phyloP scores from a whole-genome alignment of 768 basidiomycete species.

The Naganishia vaughanmartiniae region DNA sequence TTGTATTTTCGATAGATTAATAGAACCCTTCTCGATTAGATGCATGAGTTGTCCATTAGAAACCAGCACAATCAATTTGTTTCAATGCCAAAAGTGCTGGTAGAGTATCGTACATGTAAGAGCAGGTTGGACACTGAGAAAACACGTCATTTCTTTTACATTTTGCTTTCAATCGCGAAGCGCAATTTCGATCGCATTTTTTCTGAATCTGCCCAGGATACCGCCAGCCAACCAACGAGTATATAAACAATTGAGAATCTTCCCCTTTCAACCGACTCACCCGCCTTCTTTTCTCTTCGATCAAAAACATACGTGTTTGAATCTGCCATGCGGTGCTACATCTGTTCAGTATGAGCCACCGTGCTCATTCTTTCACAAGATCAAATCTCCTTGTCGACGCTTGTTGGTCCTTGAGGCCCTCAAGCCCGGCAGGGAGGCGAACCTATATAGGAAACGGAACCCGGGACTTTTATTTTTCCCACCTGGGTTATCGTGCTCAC shows the following conservation, averaged over 20 bases:
- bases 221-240: neutral
- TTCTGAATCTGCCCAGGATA: neutral
- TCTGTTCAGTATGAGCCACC: conserved; percentile 24
- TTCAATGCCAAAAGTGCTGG: too few species aligned
- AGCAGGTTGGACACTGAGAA: too few species aligned
- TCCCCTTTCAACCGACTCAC: neutral
- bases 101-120: too few species aligned
- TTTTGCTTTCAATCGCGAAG: neutral
- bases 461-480: conserved; percentile 12
- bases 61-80: too few species aligned
- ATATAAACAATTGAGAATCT: neutral
- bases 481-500: conserved; percentile 27
- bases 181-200: neutral
- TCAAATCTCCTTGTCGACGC: conserved; percentile 23
- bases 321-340: conserved; percentile 32
- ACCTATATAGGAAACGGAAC: conserved; percentile 33
- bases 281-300: conserved; percentile 25
- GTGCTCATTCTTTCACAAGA: conserved; percentile 34
- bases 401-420: conserved; percentile 26
- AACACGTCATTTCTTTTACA: neutral
- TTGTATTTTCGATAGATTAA: too few species aligned
- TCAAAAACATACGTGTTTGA: conserved; percentile 32
- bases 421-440: conserved; percentile 26
- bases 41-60: too few species aligned
- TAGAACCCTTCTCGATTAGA: too few species aligned